Evolutionary conservation across 345 rosid genomes (phyloP).

Genomic region (Geranium brycei): DNA sequence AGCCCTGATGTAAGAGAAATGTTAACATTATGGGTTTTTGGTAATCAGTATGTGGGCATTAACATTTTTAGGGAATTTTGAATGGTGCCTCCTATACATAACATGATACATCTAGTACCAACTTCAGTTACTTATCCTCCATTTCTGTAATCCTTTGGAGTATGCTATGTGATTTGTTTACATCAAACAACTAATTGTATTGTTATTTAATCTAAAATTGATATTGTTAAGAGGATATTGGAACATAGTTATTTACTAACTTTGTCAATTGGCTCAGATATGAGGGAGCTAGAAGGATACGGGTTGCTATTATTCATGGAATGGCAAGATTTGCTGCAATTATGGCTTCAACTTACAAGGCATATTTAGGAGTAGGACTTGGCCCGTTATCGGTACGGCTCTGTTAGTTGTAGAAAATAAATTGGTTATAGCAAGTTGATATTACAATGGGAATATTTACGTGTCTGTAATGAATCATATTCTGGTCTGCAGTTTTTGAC

Average conservation of each 20-base stretch:
- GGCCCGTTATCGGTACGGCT: constrained; percentile 72
- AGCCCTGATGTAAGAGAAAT: no score
- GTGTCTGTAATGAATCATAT: constrained; percentile 5
- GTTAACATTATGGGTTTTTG: no score
- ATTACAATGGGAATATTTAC: not conserved
- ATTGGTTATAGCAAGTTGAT: constrained; percentile 1
- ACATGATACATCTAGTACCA: no score
- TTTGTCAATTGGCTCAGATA: constrained; percentile 30
- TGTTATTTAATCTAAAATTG: not conserved
- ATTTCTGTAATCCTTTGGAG: no score
- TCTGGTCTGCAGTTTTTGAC: constrained; percentile 54
- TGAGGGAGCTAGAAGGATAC: constrained; percentile 58
- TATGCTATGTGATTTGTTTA: not conserved
- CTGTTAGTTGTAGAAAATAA: not conserved
- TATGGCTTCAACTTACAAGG: constrained; percentile 91
- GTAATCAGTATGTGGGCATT: no score
- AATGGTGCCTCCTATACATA: no score
- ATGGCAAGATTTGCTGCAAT: constrained; percentile 94
- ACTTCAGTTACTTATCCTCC: no score
- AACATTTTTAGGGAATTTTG: no score
- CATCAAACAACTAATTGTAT: not conserved
- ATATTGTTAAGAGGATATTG: not conserved
- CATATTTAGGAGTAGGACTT: constrained; percentile 92
- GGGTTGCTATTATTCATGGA: constrained; percentile 74
- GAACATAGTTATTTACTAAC: not conserved